These are phyloP conservation scores for Leptoxyphium fumago DNA, from an alignment of 2,329 filamentous ascomycete genomes.

Conservation along the genomic window DNA sequence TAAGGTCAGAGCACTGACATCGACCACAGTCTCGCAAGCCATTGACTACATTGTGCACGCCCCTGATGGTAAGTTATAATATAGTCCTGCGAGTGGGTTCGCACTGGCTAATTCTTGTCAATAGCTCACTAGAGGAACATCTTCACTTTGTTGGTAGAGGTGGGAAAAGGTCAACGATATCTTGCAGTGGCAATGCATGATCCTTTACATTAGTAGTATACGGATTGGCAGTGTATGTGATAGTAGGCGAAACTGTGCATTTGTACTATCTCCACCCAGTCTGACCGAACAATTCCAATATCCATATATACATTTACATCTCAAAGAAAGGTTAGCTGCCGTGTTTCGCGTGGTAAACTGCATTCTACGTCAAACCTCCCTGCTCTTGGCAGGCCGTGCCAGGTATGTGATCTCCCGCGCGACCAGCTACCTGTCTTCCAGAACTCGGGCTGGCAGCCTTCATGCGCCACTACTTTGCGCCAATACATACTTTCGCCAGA, in stretches of 20 bases:
- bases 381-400: no score
- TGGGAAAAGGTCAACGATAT: neutral
- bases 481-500: no score
- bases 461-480: no score
- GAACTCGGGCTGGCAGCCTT: no score
- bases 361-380: no score
- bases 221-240: slow-evolving; percentile 1
- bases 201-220: slow-evolving; percentile 3
- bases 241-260: neutral
- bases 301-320: neutral
- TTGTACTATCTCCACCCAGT: neutral
- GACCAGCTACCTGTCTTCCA: no score
- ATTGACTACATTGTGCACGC: slow-evolving; percentile 87
- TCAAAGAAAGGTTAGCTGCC: no score
- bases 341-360: no score
- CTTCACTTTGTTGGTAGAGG: neutral
- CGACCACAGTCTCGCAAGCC: slow-evolving; percentile 66
- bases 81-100: no score
- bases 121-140: no score
- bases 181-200: slow-evolving; percentile 1
- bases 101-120: no score
- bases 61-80: slow-evolving; percentile 60
- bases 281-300: neutral
- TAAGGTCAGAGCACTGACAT: slow-evolving; percentile 16
- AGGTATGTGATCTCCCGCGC: no score